Conservation (phyloP, 805 yeast species). For the Candida maesae region DNA sequence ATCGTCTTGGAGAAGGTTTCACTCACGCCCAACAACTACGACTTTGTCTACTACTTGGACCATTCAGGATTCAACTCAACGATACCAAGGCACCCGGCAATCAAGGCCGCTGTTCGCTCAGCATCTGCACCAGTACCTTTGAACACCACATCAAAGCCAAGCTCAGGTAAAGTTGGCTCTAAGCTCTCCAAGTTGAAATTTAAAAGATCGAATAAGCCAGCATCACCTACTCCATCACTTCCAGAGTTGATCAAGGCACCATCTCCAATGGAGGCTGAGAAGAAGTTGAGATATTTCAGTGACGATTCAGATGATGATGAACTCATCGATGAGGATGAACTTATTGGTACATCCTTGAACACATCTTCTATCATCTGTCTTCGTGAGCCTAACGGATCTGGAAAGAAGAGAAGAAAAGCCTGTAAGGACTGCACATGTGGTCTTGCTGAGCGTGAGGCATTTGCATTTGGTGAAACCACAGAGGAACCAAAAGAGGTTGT, state of each 20-base stretch:
- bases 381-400: conserved; percentile 52
- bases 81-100: conserved; percentile 25
- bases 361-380: conserved; percentile 35
- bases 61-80: conserved; percentile 19
- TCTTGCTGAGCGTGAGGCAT: conserved; percentile 79
- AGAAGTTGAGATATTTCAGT: conserved; percentile 24
- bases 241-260: conserved; percentile 18
- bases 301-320: conserved; percentile 28
- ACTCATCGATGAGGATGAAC: conserved; percentile 36
- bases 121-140: conserved; percentile 11
- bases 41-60: conserved; percentile 26
- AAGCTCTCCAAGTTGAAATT: conserved; percentile 27
- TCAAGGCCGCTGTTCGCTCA: conserved; percentile 19
- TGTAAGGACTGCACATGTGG: conserved; percentile 99
- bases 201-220: conserved; percentile 20
- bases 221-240: conserved; percentile 16
- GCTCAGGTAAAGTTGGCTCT: conserved; percentile 19
- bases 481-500: conserved; percentile 42
- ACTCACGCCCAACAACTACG: conserved; percentile 20
- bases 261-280: conserved; percentile 11
- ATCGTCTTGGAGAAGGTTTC: conserved; percentile 23
- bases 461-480: conserved; percentile 39
- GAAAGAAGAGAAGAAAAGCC: conserved; percentile 73
- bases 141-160: conserved; percentile 1
- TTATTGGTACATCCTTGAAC: conserved; percentile 32